Percentiles rank a stretch among this genome's conserved stretches.
phyloP scores from a whole-genome alignment of 164 flowering plant genomes.

The Chimonanthus salicifolius region DNA sequence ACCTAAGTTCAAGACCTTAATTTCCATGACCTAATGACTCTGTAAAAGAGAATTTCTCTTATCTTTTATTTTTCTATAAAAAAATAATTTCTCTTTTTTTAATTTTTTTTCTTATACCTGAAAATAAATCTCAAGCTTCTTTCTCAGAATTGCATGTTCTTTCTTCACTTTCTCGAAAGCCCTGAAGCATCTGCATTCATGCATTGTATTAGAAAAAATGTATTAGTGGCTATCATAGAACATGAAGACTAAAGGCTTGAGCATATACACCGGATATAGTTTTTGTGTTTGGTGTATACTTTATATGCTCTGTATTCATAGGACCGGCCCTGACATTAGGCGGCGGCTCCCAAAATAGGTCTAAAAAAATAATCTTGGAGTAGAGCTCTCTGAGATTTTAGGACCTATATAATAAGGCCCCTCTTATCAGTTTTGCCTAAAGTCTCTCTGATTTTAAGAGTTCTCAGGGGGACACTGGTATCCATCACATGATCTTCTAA shows the following conservation, averaged over 20 bases:
- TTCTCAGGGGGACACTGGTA: no score
- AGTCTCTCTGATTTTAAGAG: no score
- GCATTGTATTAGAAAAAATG: not conserved
- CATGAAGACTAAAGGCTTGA: not conserved
- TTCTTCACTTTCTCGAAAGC: slow-evolving; percentile 7
- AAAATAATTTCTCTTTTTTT: not conserved
- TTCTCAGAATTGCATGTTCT: slow-evolving; percentile 9
- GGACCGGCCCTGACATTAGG: no score
- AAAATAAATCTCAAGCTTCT: slow-evolving; percentile 8
- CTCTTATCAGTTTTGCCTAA: no score
- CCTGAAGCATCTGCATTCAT: slow-evolving; percentile 7
- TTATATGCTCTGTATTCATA: not conserved
- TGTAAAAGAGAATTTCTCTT: not conserved
- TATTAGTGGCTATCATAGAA: not conserved
- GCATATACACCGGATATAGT: no score
- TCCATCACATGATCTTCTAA: no score
- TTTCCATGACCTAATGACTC: not conserved
- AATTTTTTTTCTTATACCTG: not conserved
- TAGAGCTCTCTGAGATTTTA: no score
- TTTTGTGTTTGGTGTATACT: not conserved
- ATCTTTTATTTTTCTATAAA: not conserved
- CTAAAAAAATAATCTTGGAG: no score
- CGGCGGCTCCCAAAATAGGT: no score
- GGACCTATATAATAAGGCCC: no score
- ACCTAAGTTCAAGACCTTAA: not conserved